Percentiles rank a stretch among this genome's conserved stretches.
These are phyloP conservation scores for Ambispora gerdemannii DNA, from an alignment of 192 early-diverging fungal species.

Conservation along the genomic window DNA sequence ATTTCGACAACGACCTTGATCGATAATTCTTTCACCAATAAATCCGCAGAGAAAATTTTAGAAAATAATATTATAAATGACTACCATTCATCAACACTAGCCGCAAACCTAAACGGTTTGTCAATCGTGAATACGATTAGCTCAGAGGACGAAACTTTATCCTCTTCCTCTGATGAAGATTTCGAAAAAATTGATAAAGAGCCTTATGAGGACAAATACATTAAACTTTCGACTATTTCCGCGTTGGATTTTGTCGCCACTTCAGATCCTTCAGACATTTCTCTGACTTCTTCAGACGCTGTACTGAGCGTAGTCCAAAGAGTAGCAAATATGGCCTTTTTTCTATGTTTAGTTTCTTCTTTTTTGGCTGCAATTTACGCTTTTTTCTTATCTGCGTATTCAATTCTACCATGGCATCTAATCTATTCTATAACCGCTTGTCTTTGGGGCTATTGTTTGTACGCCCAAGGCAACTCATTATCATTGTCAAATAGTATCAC, in stretches of 20 bases:
- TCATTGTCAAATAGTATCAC: background rate
- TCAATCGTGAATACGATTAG: too few species aligned
- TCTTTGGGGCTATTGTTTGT: background rate
- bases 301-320: background rate
- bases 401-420: background rate
- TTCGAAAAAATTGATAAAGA: background rate
- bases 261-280: background rate
- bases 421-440: background rate
- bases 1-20: too few species aligned
- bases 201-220: constrained; percentile 24
- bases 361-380: background rate
- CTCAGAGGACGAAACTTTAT: too few species aligned
- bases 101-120: too few species aligned
- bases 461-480: background rate
- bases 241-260: constrained; percentile 7
- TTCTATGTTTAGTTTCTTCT: background rate
- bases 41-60: too few species aligned
- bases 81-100: too few species aligned
- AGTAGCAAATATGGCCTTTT: background rate
- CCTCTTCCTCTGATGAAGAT: constrained; percentile 4
- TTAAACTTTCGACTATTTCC: constrained; percentile 4
- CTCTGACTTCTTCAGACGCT: background rate
- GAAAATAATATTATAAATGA: too few species aligned
- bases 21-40: too few species aligned
- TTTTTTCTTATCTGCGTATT: background rate